Base-by-base conservation (phyloP, 306 rosid species). In the Medicago ruthenica region DNA sequence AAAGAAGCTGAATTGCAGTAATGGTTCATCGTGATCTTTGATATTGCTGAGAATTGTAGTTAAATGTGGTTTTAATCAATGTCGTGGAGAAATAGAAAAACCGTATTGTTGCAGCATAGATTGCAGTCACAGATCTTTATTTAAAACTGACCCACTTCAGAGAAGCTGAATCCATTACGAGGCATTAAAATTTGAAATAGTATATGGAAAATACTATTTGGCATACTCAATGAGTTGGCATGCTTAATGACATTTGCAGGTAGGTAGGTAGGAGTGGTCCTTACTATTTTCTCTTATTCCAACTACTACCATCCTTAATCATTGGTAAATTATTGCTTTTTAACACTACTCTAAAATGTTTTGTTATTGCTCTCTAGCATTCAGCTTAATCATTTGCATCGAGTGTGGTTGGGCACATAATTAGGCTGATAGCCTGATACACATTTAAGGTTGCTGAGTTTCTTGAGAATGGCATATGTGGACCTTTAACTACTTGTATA, bases 401-500 rank as follows among this genome's bases (percentile, higher is more conserved):
- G 57, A 48, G n/a, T 31, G 17, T 27, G 37, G 10, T 18, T 45
- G 14, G 12, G 4, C 39, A 20, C 13, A 40, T 54, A 54, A 13
- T 62, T 73, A 22, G 17, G 24, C 10, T 21, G 67, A n/a, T n/a
- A n/a, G n/a, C n/a, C n/a, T n/a, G n/a, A n/a, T 22, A 2, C n/a
- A n/a, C 36, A 20, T 57, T 55, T 40, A 8, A 57, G 13, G 54
- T 27, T 20, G 24, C 20, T 11, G 11, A 57, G 40, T 57, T 54
- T 12, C 41, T 17, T 41, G 70, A 40, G 31, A 22, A 63, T 47
- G 4, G 66, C 8, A 0, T 51, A 4, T 78, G 69, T 81, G 82
- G 91, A 37, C 80, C 74, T 5, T 88, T 82, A 82, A 83, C 81
- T 82, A 21, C 20, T 72, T 48, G 16, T 50, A 34, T 80, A 93